These are phyloP conservation scores for Limonomyces culmigenus DNA, from an alignment of 1,284 basidiomycete genomes.

Conservation along the genomic window DNA sequence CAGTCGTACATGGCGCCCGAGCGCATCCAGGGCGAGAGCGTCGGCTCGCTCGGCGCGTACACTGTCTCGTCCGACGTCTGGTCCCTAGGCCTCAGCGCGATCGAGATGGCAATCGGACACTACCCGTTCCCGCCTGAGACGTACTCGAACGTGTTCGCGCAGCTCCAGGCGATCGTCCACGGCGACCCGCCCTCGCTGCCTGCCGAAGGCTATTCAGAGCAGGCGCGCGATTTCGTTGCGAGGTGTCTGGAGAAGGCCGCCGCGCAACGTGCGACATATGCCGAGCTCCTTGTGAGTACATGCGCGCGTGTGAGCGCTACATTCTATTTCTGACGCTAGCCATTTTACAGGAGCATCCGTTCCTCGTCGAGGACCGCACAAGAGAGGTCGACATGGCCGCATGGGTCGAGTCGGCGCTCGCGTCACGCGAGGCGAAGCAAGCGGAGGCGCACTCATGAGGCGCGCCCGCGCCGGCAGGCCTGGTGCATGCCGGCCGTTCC, in stretches of 20 bases:
- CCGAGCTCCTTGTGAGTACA: slow-evolving; percentile 52
- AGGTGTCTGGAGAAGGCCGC: slow-evolving; percentile 67
- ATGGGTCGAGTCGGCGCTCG: slow-evolving; percentile 61
- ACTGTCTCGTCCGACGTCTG: slow-evolving; percentile 96
- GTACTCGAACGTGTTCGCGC: slow-evolving; percentile 92
- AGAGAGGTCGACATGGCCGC: slow-evolving; percentile 65
- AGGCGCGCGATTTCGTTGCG: slow-evolving; percentile 41
- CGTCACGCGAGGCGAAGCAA: slow-evolving; percentile 17
- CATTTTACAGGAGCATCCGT: slow-evolving; percentile 41
- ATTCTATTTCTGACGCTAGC: neutral
- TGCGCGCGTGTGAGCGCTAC: neutral
- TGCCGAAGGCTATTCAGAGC: slow-evolving; percentile 22
- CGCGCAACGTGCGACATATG: slow-evolving; percentile 67
- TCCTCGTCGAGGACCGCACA: slow-evolving; percentile 35
- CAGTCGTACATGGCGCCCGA: slow-evolving; percentile 99
- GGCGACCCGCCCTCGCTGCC: slow-evolving; percentile 85
- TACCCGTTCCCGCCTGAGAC: slow-evolving; percentile 99
- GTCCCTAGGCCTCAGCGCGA: slow-evolving; percentile 92
- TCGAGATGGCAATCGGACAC: slow-evolving; percentile 82
- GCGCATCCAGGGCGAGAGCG: slow-evolving; percentile 88
- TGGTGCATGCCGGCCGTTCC: too few species aligned
- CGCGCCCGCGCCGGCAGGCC: neutral
- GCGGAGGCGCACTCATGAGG: neutral
- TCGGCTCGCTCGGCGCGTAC: slow-evolving; percentile 77
- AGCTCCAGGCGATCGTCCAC: slow-evolving; percentile 91